Evolutionary conservation across 23 red algal genomes (phyloP), one percentile per base, ranked within the genome.

Genomic region (Rhodosorus marinus): DNA sequence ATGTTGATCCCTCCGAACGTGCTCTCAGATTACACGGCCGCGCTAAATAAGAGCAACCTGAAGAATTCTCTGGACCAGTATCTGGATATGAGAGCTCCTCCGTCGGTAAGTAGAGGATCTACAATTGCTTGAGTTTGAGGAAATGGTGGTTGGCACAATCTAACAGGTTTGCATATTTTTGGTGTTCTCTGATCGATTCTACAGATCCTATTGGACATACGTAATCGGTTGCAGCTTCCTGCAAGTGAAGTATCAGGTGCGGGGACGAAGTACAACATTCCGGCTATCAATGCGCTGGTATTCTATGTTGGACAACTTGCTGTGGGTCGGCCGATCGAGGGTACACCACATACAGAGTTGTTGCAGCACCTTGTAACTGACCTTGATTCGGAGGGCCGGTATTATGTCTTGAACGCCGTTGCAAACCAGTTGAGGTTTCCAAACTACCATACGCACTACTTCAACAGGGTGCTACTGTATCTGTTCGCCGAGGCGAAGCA

Each of bases 341-440:
- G 31, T 31, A 43, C 57, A 33, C 58, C 69, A 22, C 26, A 47
- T 35, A 79, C 62, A 34, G 66, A 83, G 8, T 31, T 84, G 51
- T 74, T 98, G 40, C 62, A 65, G 17, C 45, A 47, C 1, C 57
- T 98, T 26, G 58, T 60, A 11, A 42, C 34, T 23, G 71, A 98
- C 54, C 54, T 98, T 8, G 68, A 74, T 35, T 35, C 53, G 3
- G 90, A 98, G 34, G 90, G 90, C 4, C 78, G 76, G 24, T 73
- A 74, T 59, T 57, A 65, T 8, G 45, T 85, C 8, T 51, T 98
- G 15, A 80, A 70, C 27, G 77, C 72, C 8, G 55, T 98, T 8
- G 66, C 73, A 1, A 98, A 98, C 21, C 90, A 98, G 27, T 52
- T 98, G 26, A 72, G 90, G 0, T 98, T 70, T 33, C 90, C 90